These are phyloP conservation scores for Cordyceps tenuipes DNA, from an alignment of 2,329 filamentous ascomycete genomes.

Conservation along the genomic window DNA sequence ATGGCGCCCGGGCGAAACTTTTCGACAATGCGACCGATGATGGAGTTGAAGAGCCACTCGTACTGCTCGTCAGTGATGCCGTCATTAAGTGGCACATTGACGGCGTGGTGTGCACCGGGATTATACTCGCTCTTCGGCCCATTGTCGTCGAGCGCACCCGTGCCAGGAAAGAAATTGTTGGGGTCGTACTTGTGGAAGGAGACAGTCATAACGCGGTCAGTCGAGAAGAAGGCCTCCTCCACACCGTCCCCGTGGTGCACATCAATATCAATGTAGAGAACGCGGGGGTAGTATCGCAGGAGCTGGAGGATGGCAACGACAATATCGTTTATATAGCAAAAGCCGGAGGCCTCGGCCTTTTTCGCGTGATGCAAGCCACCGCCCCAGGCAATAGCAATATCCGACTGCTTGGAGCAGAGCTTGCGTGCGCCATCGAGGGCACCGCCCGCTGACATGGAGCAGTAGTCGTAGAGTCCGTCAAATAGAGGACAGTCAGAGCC, in stretches of 20 bases:
- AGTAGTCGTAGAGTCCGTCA: slow-evolving; percentile 91
- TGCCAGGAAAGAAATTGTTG: slow-evolving; percentile 77
- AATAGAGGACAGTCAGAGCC: slow-evolving; percentile 95
- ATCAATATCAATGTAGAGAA: slow-evolving; percentile 91
- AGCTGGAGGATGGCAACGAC: slow-evolving; percentile 88
- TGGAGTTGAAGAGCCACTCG: slow-evolving; percentile 69
- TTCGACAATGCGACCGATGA: slow-evolving; percentile 70
- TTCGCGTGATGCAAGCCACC: slow-evolving; percentile 95
- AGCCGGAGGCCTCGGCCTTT: slow-evolving; percentile 85
- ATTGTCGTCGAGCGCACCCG: slow-evolving; percentile 77
- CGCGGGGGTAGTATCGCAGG: slow-evolving; percentile 70
- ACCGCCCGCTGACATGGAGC: slow-evolving; percentile 83
- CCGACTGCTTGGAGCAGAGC: slow-evolving; percentile 74
- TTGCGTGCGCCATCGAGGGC: slow-evolving; percentile 88
- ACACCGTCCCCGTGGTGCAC: slow-evolving; percentile 89
- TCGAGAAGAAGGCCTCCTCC: slow-evolving; percentile 84
- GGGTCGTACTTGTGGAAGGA: slow-evolving; percentile 97
- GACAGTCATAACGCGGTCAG: slow-evolving; percentile 82
- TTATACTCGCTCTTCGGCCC: slow-evolving; percentile 78
- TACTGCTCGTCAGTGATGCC: slow-evolving; percentile 91
- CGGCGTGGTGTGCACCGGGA: slow-evolving; percentile 76
- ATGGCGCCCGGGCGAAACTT: slow-evolving; percentile 86
- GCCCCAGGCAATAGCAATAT: slow-evolving; percentile 97
- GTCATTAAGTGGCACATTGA: slow-evolving; percentile 86
- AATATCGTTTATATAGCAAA: slow-evolving; percentile 99